phyloP scores from a whole-genome alignment of 495 filamentous ascomycete species.

The Lophiostoma macrostomum region DNA sequence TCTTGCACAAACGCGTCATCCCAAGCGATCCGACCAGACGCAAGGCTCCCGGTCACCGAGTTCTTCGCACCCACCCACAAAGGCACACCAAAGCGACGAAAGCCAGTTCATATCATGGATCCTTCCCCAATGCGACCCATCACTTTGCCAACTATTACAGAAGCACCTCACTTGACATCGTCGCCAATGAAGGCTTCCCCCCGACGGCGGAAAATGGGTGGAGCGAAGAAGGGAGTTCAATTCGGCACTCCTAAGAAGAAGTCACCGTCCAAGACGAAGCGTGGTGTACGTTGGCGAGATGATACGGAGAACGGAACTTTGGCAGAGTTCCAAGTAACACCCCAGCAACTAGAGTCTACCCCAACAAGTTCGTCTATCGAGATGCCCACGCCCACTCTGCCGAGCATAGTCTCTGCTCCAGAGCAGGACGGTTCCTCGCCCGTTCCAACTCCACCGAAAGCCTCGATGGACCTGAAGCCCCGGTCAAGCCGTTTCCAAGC shows the following conservation, averaged over 20 bases:
- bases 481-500: conserved; percentile 76
- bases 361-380: conserved; percentile 53
- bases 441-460: conserved; percentile 47
- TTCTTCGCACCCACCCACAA: conserved; percentile 63
- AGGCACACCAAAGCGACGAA: conserved; percentile 74
- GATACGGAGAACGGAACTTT: conserved; percentile 78
- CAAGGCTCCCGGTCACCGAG: conserved; percentile 61
- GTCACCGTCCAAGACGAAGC: conserved; percentile 59
- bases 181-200: conserved; percentile 73
- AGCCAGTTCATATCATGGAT: conserved; percentile 46
- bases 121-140: conserved; percentile 38
- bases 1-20: conserved; percentile 67
- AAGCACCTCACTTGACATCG: conserved; percentile 43
- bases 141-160: conserved; percentile 20
- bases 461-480: conserved; percentile 50
- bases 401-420: conserved; percentile 4
- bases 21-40: conserved; percentile 88
- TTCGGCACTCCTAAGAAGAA: conserved; percentile 80
- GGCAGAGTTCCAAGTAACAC: conserved; percentile 86
- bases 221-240: conserved; percentile 70
- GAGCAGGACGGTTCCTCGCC: conserved; percentile 55
- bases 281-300: conserved; percentile 88
- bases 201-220: conserved; percentile 66
- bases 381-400: conserved; percentile 32
- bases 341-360: conserved; percentile 55